These are phyloP conservation scores for Globisporangium echinulatum DNA, from an alignment of 352 stramenopile species.

Conservation along the genomic window DNA sequence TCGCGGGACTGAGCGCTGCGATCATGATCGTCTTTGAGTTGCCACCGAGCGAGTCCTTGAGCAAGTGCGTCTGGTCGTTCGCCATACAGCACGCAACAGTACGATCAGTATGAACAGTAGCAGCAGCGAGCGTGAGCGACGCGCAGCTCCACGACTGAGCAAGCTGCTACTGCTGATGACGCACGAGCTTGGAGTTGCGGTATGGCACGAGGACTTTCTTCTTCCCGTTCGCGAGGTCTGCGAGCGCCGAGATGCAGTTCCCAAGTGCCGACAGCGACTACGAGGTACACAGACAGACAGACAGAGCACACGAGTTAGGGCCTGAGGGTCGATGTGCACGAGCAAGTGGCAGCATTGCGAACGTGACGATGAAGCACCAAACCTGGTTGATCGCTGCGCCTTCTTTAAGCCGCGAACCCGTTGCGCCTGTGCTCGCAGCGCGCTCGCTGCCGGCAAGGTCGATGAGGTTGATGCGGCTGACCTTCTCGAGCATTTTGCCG, in stretches of 20 bases:
- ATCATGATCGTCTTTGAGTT: conserved; percentile 92
- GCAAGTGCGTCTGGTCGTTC: conserved; percentile 54
- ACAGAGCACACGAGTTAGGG: no score
- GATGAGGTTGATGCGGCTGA: conserved; percentile 86
- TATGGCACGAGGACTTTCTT: conserved; percentile 88
- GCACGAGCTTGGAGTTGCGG: conserved; percentile 89
- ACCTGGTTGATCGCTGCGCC: conserved; percentile 92
- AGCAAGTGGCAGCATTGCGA: background rate
- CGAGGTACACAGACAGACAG: background rate
- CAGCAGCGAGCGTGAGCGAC: no score
- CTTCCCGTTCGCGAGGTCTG: conserved; percentile 80
- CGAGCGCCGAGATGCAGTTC: conserved; percentile 90
- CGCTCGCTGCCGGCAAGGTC: conserved; percentile 91
- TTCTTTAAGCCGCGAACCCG: conserved; percentile 86
- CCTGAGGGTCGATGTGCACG: background rate
- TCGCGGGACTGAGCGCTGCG: conserved; percentile 79
- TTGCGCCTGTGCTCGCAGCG: conserved; percentile 85
- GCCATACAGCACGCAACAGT: no score
- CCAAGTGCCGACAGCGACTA: conserved; percentile 84
- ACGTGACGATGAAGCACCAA: background rate
- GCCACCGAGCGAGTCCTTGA: conserved; percentile 81
- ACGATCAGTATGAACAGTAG: no score
- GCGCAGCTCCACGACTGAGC: no score
- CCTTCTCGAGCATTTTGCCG: conserved; percentile 77
- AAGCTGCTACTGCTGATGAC: background rate